Conservation (phyloP, 2,329 filamentous ascomycete genomes). For the Colletotrichum abscissum region DNA sequence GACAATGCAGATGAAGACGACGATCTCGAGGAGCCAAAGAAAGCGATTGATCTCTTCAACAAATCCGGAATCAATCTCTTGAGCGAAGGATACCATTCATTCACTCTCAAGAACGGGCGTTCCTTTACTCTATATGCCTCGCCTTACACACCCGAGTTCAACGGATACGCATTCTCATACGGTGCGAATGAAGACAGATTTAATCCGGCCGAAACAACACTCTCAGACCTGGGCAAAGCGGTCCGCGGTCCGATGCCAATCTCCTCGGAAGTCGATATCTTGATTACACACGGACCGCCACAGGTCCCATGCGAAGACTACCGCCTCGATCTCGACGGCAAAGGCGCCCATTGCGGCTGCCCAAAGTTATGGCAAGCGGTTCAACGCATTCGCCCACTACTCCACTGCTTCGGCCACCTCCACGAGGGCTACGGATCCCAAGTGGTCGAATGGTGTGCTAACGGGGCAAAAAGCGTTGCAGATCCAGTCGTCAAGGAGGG, state of each 20-base stretch:
- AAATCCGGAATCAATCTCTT: neutral
- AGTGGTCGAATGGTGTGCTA: neutral
- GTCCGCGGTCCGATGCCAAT: neutral
- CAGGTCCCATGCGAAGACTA: neutral
- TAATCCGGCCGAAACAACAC: neutral
- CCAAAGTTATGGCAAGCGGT: neutral
- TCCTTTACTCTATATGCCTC: neutral
- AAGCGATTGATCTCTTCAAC: neutral
- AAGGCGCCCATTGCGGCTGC: neutral
- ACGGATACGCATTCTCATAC: neutral
- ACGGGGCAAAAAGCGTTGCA: neutral
- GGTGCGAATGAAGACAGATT: neutral
- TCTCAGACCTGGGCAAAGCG: neutral
- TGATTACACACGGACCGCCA: neutral
- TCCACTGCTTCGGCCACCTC: neutral
- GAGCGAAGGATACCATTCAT: neutral
- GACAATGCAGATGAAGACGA: neutral
- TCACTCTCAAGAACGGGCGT: neutral
- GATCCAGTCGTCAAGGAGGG: neutral
- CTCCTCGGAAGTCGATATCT: neutral
- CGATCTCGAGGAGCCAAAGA: neutral
- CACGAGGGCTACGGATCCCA: neutral
- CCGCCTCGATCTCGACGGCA: neutral
- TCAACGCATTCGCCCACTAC: neutral
- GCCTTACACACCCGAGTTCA: neutral